Percentiles rank a stretch among this genome's conserved stretches.
Evolutionary conservation across 306 rosid genomes (phyloP).

Genomic region (Styphnolobium japonicum): DNA sequence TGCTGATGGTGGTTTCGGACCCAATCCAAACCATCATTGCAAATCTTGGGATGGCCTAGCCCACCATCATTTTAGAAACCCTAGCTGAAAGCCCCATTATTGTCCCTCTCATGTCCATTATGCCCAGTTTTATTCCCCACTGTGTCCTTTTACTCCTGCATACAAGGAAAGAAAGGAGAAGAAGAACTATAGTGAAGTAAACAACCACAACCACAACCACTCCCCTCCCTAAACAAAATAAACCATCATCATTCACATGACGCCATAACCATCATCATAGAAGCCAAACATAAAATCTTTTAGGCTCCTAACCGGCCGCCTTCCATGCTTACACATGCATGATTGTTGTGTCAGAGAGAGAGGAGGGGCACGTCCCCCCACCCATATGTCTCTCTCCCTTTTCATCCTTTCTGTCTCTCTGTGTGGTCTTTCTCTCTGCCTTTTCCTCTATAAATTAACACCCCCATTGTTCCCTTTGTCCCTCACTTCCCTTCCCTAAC

Average conservation of each 20-base stretch:
- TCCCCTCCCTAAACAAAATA: no score
- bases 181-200: not conserved
- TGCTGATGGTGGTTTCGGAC: conserved; percentile 65
- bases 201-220: conserved; percentile 19
- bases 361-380: conserved; percentile 62
- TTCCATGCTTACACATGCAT: conserved; percentile 98
- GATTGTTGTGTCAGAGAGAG: conserved; percentile 90
- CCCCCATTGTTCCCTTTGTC: conserved; percentile 55
- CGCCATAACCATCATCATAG: conserved; percentile 65
- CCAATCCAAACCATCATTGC: conserved; percentile 99
- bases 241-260: conserved; percentile 68
- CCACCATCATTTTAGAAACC: conserved; percentile 92
- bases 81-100: conserved; percentile 77
- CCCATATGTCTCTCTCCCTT: not conserved
- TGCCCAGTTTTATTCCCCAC: conserved; percentile 31
- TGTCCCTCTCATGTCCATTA: conserved; percentile 51
- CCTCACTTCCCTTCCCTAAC: conserved; percentile 43
- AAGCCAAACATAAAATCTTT: conserved; percentile 52
- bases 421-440: not conserved
- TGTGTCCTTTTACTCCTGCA: conserved; percentile 29
- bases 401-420: conserved; percentile 13
- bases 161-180: not conserved
- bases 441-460: conserved; percentile 75
- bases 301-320: conserved; percentile 96
- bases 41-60: conserved; percentile 98